These are phyloP conservation scores for Skeletonema menzelii DNA, from an alignment of 108 stramenopile species.

Conservation along the genomic window DNA sequence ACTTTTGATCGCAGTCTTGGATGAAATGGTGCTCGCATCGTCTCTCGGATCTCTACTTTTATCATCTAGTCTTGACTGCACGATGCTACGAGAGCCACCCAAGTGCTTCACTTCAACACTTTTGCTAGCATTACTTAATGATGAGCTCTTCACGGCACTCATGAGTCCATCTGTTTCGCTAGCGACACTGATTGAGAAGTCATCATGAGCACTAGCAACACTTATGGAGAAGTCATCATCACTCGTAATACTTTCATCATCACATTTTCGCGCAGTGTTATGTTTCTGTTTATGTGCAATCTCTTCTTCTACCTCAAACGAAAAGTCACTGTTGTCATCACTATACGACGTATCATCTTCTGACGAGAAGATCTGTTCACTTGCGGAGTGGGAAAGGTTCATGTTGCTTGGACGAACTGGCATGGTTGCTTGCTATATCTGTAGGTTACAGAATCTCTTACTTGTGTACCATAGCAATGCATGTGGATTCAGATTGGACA, in stretches of 20 bases:
- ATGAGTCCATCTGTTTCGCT: not conserved
- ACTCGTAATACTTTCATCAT: not conserved
- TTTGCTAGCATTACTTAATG: not conserved
- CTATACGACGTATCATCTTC: not conserved
- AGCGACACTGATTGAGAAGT: too few species aligned
- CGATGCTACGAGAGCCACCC: not conserved
- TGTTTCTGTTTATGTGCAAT: not conserved
- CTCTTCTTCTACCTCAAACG: not conserved
- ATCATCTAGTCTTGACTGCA: not conserved
- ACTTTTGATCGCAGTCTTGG: not conserved
- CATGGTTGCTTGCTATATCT: not conserved
- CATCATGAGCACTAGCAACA: not conserved
- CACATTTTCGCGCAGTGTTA: not conserved
- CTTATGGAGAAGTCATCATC: constrained; percentile 1
- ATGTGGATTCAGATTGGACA: too few species aligned
- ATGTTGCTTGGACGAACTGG: not conserved
- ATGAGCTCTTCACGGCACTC: not conserved
- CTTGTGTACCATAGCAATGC: too few species aligned
- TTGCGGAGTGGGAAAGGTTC: not conserved
- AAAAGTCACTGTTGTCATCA: not conserved
- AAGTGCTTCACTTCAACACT: not conserved
- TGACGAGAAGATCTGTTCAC: not conserved
- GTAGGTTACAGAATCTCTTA: too few species aligned
- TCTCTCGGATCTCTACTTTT: not conserved
- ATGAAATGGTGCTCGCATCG: not conserved